Conservation (phyloP, 1,284 basidiomycete genomes). For the Austroboletus olivaceoglutinosus region DNA sequence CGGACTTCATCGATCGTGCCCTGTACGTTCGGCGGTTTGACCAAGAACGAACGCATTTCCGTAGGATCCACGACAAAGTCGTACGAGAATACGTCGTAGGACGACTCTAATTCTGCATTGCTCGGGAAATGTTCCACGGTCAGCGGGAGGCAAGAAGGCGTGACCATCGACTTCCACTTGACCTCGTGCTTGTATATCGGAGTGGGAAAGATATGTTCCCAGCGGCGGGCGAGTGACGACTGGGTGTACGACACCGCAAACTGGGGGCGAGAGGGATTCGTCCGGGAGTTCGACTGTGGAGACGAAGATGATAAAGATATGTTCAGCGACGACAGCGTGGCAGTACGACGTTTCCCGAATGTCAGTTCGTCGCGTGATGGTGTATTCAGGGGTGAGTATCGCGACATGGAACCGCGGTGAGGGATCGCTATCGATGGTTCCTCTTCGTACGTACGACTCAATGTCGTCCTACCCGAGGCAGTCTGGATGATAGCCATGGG, state of each 20-base stretch:
- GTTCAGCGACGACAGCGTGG: constrained; percentile 39
- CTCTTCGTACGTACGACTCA: constrained; percentile 57
- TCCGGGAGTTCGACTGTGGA: constrained; percentile 42
- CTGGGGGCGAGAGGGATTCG: constrained; percentile 66
- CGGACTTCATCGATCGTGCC: constrained; percentile 57
- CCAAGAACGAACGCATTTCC: constrained; percentile 80
- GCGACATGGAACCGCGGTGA: constrained; percentile 43
- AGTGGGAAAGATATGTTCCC: constrained; percentile 86
- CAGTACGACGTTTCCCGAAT: constrained; percentile 55
- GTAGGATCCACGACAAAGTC: constrained; percentile 75
- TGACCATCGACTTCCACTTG: constrained; percentile 89
- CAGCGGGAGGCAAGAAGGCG: constrained; percentile 85
- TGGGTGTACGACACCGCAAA: constrained; percentile 57
- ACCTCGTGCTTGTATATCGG: constrained; percentile 81
- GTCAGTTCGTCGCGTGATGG: constrained; percentile 63
- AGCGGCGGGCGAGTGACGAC: constrained; percentile 72
- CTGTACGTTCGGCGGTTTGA: constrained; percentile 55
- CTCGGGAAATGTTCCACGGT: constrained; percentile 90
- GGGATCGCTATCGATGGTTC: constrained; percentile 44
- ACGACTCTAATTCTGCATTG: constrained; percentile 69
- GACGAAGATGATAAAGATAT: constrained; percentile 50
- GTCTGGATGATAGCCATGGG: constrained; percentile 58
- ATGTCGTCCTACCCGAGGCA: constrained; percentile 38
- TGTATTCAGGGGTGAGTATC: constrained; percentile 62
- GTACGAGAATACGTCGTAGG: constrained; percentile 81